phyloP scores from a whole-genome alignment of 768 basidiomycete species.

The Termitomyces titanicus region DNA sequence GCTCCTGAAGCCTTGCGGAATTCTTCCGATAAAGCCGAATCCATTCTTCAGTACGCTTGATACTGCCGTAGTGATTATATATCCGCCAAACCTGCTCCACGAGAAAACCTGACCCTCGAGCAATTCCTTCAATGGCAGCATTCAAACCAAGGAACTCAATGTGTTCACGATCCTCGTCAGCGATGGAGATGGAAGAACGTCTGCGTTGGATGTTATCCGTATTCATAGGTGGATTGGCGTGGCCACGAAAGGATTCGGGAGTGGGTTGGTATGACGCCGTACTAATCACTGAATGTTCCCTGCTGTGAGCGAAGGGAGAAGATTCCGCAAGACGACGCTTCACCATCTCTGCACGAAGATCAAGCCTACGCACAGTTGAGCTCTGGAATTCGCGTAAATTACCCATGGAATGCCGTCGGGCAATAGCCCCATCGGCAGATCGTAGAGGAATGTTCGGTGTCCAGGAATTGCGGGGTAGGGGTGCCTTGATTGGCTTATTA shows the following conservation, averaged over 20 bases:
- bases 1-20: slow-evolving; percentile 15
- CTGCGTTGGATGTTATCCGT: neutral
- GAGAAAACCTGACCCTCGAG: slow-evolving; percentile 41
- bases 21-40: slow-evolving; percentile 33
- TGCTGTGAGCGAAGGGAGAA: neutral
- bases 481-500: neutral
- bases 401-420: slow-evolving; percentile 11
- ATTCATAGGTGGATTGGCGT: neutral
- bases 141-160: slow-evolving; percentile 20
- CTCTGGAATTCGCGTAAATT: neutral
- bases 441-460: slow-evolving; percentile 10
- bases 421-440: neutral
- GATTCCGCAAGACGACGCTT: slow-evolving; percentile 9
- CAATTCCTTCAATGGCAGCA: slow-evolving; percentile 34
- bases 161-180: slow-evolving; percentile 17
- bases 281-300: neutral
- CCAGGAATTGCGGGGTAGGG: slow-evolving; percentile 11
- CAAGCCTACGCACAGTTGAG: slow-evolving; percentile 7
- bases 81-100: slow-evolving; percentile 37
- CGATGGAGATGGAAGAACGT: slow-evolving; percentile 10
- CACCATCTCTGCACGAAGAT: slow-evolving; percentile 13
- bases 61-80: slow-evolving; percentile 27
- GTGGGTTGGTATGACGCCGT: slow-evolving; percentile 2
- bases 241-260: neutral
- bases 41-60: slow-evolving; percentile 35